phyloP scores from a whole-genome alignment of 1,284 basidiomycete genomes.

The Cutaneotrichosporon arboriforme region DNA sequence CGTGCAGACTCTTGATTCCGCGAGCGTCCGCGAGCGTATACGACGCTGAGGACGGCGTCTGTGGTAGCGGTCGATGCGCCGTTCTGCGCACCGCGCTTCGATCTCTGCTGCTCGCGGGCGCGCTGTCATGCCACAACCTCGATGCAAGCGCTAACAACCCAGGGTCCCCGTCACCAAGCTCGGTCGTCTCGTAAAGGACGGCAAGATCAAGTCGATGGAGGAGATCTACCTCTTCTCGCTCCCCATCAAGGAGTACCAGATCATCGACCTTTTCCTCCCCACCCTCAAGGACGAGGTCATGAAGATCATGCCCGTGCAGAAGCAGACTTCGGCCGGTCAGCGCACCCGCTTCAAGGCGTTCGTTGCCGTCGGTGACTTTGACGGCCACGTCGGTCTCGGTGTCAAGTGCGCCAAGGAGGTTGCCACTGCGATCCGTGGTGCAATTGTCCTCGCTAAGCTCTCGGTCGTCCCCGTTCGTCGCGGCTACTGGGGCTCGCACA shows the following conservation, averaged over 20 bases:
- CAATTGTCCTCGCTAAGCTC: conserved; percentile 97
- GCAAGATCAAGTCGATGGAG: conserved; percentile 99
- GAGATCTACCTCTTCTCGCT: conserved; percentile 99
- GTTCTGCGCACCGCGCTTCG: too few species aligned
- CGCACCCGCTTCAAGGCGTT: conserved; percentile 99
- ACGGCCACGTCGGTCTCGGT: conserved; percentile 95
- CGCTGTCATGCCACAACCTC: too few species aligned
- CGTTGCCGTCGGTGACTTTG: conserved; percentile 97
- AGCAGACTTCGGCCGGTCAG: conserved; percentile 99
- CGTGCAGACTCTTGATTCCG: too few species aligned
- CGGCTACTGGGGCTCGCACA: conserved; percentile 99
- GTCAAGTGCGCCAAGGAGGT: conserved; percentile 99
- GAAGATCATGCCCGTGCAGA: conserved; percentile 99
- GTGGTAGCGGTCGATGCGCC: background rate
- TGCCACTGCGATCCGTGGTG: conserved; percentile 97
- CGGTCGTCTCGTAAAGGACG: conserved; percentile 97
- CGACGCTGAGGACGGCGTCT: background rate
- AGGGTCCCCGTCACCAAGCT: conserved; percentile 99
- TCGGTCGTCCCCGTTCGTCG: conserved; percentile 95
- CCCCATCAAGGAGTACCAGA: conserved; percentile 97
- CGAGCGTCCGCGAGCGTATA: too few species aligned
- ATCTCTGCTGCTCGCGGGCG: too few species aligned
- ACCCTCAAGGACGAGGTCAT: conserved; percentile 99
- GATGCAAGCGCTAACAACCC: background rate
- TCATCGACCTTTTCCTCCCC: conserved; percentile 95